Evolutionary conservation across 331 rosid species (phyloP).

Genomic region (Prunus yedoensis): DNA sequence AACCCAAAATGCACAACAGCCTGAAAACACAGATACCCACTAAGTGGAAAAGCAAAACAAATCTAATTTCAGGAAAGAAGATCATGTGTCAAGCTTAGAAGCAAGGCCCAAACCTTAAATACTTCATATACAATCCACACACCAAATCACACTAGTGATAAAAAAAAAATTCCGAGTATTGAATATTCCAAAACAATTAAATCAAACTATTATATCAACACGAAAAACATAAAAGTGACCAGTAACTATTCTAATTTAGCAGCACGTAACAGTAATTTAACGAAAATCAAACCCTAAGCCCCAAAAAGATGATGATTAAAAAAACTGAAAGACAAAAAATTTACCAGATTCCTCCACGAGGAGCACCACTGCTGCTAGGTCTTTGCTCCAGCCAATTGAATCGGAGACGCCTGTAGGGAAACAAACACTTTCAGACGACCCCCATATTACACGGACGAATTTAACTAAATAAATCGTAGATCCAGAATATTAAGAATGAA

Average conservation of each 20-base stretch:
- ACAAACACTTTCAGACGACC: constrained; percentile 18
- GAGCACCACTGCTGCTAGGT: constrained; percentile 56
- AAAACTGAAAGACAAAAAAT: neutral
- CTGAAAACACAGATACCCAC: constrained; percentile 10
- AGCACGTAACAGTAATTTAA: neutral
- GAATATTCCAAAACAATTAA: constrained; percentile 23
- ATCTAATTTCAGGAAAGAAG: constrained; percentile 15
- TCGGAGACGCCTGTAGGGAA: constrained; percentile 69
- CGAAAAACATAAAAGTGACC: constrained; percentile 14
- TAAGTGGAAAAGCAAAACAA: constrained; percentile 14
- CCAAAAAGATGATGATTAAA: neutral
- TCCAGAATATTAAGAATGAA: neutral
- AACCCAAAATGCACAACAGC: constrained; percentile 18
- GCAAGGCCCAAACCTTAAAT: constrained; percentile 5
- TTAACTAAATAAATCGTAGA: neutral
- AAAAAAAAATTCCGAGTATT: neutral
- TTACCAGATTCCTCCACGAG: constrained; percentile 53
- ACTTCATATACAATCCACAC: neutral
- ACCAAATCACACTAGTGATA: constrained; percentile 12
- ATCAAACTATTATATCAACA: constrained; percentile 13
- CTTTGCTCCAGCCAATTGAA: constrained; percentile 79
- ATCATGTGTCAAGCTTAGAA: neutral
- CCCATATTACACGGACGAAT: neutral
- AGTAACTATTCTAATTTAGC: constrained; percentile 5
- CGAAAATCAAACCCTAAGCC: constrained; percentile 4